phyloP scores from a whole-genome alignment of 371 early-diverging fungal genomes.

The Chytridium lagenaria region DNA sequence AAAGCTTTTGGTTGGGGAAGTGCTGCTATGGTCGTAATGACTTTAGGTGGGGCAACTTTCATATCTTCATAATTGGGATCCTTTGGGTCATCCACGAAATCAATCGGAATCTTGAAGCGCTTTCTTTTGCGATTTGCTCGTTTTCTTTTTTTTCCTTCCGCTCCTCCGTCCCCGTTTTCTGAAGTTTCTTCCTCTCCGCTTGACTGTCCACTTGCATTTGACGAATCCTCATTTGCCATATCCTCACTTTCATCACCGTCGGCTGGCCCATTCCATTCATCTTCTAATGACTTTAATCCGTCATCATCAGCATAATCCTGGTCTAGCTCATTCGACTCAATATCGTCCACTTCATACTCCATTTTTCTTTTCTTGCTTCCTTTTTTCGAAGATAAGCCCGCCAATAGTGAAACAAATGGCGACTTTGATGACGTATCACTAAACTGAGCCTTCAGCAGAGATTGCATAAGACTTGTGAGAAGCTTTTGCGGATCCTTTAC shows the following conservation, averaged over 20 bases:
- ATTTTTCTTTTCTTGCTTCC: conserved; percentile 1
- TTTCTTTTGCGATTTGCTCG: background rate
- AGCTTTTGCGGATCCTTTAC: conserved; percentile 45
- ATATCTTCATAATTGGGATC: background rate
- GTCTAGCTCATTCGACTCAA: background rate
- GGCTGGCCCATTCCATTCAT: background rate
- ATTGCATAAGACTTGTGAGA: conserved; percentile 19
- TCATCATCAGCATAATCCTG: conserved; percentile 25
- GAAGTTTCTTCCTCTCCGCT: background rate
- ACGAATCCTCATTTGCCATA: background rate
- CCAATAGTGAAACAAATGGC: background rate
- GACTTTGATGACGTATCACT: background rate
- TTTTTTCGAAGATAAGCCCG: background rate
- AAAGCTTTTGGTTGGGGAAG: too few species aligned
- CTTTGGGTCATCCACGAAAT: conserved; percentile 11
- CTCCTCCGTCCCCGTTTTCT: background rate
- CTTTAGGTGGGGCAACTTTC: too few species aligned
- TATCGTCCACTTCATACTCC: conserved; percentile 8
- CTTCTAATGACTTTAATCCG: conserved; percentile 13
- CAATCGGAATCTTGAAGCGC: background rate
- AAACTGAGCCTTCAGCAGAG: background rate
- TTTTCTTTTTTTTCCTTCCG: background rate
- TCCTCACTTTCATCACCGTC: conserved; percentile 7
- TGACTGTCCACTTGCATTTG: background rate
- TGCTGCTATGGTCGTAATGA: too few species aligned